Evolutionary conservation across 2,329 filamentous ascomycete species (phyloP).

Genomic region (Fusarium veterinarium): DNA sequence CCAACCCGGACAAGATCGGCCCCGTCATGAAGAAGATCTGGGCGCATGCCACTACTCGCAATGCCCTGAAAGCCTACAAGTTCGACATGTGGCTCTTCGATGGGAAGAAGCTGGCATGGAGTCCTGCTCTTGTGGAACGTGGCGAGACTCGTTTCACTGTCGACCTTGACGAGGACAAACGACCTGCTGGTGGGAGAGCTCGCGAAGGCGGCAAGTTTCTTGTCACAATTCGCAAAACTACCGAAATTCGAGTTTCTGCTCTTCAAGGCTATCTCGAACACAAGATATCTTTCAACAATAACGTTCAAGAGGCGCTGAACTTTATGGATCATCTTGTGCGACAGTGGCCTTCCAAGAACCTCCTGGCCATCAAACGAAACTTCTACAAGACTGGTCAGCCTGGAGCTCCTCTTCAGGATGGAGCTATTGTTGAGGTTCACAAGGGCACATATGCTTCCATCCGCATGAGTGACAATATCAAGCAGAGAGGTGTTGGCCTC

Average conservation of each 20-base stretch:
- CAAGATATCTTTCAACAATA: constrained; percentile 69
- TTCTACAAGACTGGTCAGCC: constrained; percentile 75
- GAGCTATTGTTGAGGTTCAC: constrained; percentile 75
- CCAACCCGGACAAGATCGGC: constrained; percentile 68
- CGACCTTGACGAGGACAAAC: constrained; percentile 77
- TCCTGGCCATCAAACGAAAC: constrained; percentile 80
- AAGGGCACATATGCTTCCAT: constrained; percentile 93
- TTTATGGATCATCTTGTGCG: constrained; percentile 93
- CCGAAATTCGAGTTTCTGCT: constrained; percentile 73
- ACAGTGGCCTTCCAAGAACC: constrained; percentile 75
- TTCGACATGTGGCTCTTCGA: constrained; percentile 76
- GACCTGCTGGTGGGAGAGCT: constrained; percentile 50
- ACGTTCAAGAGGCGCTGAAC: constrained; percentile 83
- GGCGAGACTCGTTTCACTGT: constrained; percentile 69
- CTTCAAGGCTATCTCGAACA: constrained; percentile 75
- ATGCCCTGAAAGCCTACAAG: constrained; percentile 60
- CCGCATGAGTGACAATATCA: constrained; percentile 70
- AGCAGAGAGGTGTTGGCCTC: constrained; percentile 69
- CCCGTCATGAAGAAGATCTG: constrained; percentile 81
- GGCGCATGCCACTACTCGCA: constrained; percentile 71
- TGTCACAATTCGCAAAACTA: constrained; percentile 72
- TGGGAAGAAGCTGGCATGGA: constrained; percentile 88
- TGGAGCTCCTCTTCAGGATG: constrained; percentile 66
- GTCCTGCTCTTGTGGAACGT: constrained; percentile 54
- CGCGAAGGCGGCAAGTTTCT: constrained; percentile 63